Conservation (phyloP, 78 protist species). For the Mastigamoeba balamuthi region DNA sequence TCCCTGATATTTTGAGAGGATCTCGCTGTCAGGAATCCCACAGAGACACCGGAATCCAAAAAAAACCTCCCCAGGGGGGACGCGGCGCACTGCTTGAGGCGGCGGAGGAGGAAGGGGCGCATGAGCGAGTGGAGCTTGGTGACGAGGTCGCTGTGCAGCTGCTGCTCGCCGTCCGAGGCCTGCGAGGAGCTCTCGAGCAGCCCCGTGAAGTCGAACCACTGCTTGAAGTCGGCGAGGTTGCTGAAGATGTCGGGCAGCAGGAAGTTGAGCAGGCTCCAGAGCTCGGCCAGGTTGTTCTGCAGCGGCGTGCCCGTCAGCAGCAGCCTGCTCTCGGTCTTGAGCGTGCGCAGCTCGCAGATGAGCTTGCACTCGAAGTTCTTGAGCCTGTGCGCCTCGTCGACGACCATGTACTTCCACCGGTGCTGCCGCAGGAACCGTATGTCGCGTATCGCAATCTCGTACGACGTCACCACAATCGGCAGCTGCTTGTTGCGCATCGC, state of each 20-base stretch:
- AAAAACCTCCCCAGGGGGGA: too few species aligned
- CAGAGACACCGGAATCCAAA: too few species aligned
- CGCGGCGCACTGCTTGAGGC: conserved; percentile 49
- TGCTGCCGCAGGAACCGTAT: conserved; percentile 8
- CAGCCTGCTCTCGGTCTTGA: conserved; percentile 13
- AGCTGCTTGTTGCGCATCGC: not conserved
- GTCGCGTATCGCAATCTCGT: conserved; percentile 52
- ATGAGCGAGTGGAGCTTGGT: conserved; percentile 19
- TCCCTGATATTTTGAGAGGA: not conserved
- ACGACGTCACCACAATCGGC: conserved; percentile 52
- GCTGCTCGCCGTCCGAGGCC: conserved; percentile 15
- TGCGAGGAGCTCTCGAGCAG: conserved; percentile 43
- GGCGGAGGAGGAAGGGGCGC: conserved; percentile 79
- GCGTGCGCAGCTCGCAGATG: not conserved
- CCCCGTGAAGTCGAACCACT: conserved; percentile 55
- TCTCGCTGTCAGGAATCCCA: too few species aligned
- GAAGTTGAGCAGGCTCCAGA: conserved; percentile 30
- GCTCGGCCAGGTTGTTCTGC: conserved; percentile 72
- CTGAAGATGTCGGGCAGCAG: conserved; percentile 72
- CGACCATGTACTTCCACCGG: conserved; percentile 56
- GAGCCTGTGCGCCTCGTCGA: conserved; percentile 82
- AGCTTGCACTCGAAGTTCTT: conserved; percentile 28
- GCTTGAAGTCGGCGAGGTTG: conserved; percentile 52
- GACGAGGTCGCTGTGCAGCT: conserved; percentile 47
- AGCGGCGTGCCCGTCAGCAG: conserved; percentile 96